phyloP scores from a whole-genome alignment of 768 basidiomycete genomes.

The Piloderma croceum region DNA sequence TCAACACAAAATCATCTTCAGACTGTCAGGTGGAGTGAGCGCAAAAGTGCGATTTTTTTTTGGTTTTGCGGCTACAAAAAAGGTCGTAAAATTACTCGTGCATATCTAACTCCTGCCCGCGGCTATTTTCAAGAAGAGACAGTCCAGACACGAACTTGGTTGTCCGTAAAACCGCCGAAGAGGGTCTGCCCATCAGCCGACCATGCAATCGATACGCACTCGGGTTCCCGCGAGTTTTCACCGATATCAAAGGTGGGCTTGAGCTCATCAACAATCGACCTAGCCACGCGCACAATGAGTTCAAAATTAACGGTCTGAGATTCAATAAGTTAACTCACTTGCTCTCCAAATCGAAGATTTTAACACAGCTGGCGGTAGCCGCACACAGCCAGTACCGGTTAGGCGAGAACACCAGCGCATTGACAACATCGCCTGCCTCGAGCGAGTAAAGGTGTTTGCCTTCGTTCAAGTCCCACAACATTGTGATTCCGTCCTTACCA shows the following conservation, averaged over 20 bases:
- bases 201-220: slow-evolving; percentile 97
- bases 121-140: slow-evolving; percentile 48
- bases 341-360: slow-evolving; percentile 99
- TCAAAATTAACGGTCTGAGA: slow-evolving; percentile 2
- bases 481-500: slow-evolving; percentile 99
- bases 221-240: slow-evolving; percentile 70
- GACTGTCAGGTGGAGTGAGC: background rate
- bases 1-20: slow-evolving; percentile 9
- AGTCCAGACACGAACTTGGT: slow-evolving; percentile 89
- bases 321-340: slow-evolving; percentile 57
- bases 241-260: slow-evolving; percentile 87
- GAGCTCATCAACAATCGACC: slow-evolving; percentile 98
- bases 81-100: slow-evolving; percentile 13
- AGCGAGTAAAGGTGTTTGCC: slow-evolving; percentile 99
- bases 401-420: slow-evolving; percentile 98
- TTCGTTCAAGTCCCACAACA: slow-evolving; percentile 99
- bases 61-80: slow-evolving; percentile 18
- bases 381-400: slow-evolving; percentile 99
- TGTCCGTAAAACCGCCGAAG: slow-evolving; percentile 95
- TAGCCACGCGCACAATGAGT: too few relatives aligned
- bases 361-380: slow-evolving; percentile 93
- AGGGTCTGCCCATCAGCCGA: slow-evolving; percentile 96
- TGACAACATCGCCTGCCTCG: slow-evolving; percentile 97
- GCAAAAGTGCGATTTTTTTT: slow-evolving; percentile 17
- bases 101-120: too few relatives aligned